Conservation (phyloP, 306 rosid genomes). For the Trifolium subterraneum region DNA sequence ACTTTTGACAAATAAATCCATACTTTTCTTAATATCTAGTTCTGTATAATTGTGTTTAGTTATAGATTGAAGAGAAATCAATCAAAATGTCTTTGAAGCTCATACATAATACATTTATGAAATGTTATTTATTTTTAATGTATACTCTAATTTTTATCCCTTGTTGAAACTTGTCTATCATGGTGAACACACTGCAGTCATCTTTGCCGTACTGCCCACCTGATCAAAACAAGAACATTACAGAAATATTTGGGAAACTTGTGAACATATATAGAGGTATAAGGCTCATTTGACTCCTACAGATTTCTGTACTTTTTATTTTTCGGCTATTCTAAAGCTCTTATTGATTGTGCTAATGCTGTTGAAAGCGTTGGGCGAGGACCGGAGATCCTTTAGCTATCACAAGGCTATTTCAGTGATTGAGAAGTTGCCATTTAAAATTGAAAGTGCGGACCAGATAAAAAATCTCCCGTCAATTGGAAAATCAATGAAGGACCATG, state of each 20-base stretch:
- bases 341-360: conserved; percentile 42
- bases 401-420: conserved; percentile 82
- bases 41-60: neutral
- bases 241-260: conserved; percentile 87
- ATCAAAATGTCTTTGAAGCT: conserved; percentile 22
- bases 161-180: conserved; percentile 37
- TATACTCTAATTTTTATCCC: conserved; percentile 18
- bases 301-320: neutral
- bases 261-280: conserved; percentile 86
- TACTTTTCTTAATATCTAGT: conserved; percentile 16
- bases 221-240: conserved; percentile 75
- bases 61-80: neutral
- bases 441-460: conserved; percentile 76
- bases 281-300: conserved; percentile 26
- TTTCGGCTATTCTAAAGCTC: conserved; percentile 36
- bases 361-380: conserved; percentile 85
- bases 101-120: neutral
- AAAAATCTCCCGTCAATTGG: conserved; percentile 82
- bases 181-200: conserved; percentile 49
- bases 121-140: conserved; percentile 10
- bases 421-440: conserved; percentile 82
- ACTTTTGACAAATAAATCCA: neutral
- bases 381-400: conserved; percentile 93
- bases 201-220: conserved; percentile 76
- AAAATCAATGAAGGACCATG: conserved; percentile 91